phyloP scores from a whole-genome alignment of 140 eudicot species.

The Ambrosia hybrid region DNA sequence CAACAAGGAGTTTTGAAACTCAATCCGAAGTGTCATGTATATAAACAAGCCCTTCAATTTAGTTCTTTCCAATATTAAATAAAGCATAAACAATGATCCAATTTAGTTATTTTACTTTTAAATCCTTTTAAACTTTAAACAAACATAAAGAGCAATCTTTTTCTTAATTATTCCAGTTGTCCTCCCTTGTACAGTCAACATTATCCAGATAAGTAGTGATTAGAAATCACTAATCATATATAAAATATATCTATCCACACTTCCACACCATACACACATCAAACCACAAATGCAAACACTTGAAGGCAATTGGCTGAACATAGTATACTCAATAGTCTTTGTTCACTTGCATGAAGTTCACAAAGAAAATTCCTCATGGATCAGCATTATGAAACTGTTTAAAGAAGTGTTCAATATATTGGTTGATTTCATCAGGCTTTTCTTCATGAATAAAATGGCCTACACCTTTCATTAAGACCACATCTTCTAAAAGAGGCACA shows the following conservation, averaged over 20 bases:
- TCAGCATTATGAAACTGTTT: slow-evolving; percentile 6
- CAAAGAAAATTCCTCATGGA: neutral
- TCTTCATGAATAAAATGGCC: slow-evolving; percentile 57
- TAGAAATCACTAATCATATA: neutral
- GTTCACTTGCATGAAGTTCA: slow-evolving; percentile 11
- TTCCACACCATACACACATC: neutral
- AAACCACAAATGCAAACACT: neutral
- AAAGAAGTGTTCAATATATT: slow-evolving; percentile 44
- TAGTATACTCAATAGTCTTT: neutral
- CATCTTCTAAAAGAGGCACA: slow-evolving; percentile 59
- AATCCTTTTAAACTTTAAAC: too few species aligned
- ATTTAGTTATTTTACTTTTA: too few species aligned
- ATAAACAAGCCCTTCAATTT: too few species aligned
- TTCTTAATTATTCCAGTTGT: too few species aligned
- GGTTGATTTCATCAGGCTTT: slow-evolving; percentile 53
- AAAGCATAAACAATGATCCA: too few species aligned
- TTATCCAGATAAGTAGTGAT: neutral
- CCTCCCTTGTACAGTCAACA: neutral
- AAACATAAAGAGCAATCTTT: too few species aligned
- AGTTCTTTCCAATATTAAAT: too few species aligned
- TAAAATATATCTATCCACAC: neutral
- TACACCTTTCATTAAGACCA: slow-evolving; percentile 48
- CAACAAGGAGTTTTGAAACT: too few species aligned
- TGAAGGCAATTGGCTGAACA: neutral
- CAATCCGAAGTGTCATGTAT: too few species aligned